phyloP scores from a whole-genome alignment of 306 rosid species.

The Trifolium repens region DNA sequence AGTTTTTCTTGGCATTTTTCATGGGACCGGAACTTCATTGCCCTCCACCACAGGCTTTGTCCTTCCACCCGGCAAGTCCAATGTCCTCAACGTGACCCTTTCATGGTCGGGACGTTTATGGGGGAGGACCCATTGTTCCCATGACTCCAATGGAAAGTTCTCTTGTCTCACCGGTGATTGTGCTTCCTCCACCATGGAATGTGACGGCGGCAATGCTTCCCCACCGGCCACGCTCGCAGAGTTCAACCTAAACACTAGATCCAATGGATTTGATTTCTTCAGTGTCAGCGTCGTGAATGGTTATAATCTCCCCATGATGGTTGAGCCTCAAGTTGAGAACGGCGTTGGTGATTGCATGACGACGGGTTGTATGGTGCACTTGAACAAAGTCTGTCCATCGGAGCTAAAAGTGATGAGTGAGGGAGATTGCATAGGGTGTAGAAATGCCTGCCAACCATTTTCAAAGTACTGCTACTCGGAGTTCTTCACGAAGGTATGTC shows the following conservation, averaged over 20 bases:
- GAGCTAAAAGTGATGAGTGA: constrained; percentile 46
- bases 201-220: constrained; percentile 52
- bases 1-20: constrained; percentile 64
- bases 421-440: constrained; percentile 57
- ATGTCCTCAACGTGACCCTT: background rate
- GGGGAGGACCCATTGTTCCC: constrained; percentile 46
- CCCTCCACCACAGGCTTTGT: constrained; percentile 64
- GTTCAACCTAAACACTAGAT: constrained; percentile 55
- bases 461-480: constrained; percentile 38
- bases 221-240: constrained; percentile 48
- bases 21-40: constrained; percentile 56
- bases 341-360: constrained; percentile 32
- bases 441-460: constrained; percentile 52
- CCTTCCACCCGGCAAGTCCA: constrained; percentile 50
- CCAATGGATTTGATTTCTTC: constrained; percentile 59
- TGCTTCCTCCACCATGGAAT: constrained; percentile 53
- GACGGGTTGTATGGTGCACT: constrained; percentile 43
- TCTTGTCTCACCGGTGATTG: constrained; percentile 69
- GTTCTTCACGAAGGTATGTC: constrained; percentile 61
- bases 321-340: constrained; percentile 49
- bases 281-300: constrained; percentile 72
- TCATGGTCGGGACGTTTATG: background rate
- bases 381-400: constrained; percentile 58
- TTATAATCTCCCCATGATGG: constrained; percentile 57
- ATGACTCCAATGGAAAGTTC: constrained; percentile 53